Evolutionary conservation across 257 asterid species (phyloP).

Genomic region (Plectranthus barbatus): DNA sequence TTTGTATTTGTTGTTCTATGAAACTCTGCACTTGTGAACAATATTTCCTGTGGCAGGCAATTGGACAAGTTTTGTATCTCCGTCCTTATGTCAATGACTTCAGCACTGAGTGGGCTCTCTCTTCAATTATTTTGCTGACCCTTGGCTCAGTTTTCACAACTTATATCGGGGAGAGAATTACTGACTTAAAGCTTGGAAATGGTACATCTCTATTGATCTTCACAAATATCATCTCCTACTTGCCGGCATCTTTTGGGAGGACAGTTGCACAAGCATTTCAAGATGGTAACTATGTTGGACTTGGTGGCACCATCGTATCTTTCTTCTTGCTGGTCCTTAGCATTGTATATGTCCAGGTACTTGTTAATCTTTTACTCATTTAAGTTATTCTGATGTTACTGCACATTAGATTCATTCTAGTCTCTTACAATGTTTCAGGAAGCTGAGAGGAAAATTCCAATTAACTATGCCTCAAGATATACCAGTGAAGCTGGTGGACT

Average conservation of each 20-base stretch:
- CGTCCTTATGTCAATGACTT: conserved; percentile 94
- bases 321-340: conserved; percentile 82
- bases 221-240: conserved; percentile 91
- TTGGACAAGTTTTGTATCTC: conserved; percentile 85
- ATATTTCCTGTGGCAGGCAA: conserved; percentile 54
- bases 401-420: neutral
- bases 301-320: conserved; percentile 56
- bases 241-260: conserved; percentile 97
- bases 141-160: conserved; percentile 81
- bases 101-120: conserved; percentile 78
- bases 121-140: conserved; percentile 68
- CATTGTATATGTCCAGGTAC: conserved; percentile 94
- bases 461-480: conserved; percentile 86
- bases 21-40: neutral
- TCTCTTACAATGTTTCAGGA: conserved; percentile 48
- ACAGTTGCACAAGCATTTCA: conserved; percentile 73
- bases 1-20: neutral
- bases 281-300: conserved; percentile 89
- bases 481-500: conserved; percentile 59
- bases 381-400: neutral
- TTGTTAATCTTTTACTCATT: neutral
- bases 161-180: conserved; percentile 78
- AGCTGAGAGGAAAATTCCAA: conserved; percentile 97
- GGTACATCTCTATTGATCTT: conserved; percentile 94
- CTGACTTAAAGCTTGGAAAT: conserved; percentile 90